Conservation (phyloP, 2,329 filamentous ascomycete species). For the Aaosphaeria pasadenensis region DNA sequence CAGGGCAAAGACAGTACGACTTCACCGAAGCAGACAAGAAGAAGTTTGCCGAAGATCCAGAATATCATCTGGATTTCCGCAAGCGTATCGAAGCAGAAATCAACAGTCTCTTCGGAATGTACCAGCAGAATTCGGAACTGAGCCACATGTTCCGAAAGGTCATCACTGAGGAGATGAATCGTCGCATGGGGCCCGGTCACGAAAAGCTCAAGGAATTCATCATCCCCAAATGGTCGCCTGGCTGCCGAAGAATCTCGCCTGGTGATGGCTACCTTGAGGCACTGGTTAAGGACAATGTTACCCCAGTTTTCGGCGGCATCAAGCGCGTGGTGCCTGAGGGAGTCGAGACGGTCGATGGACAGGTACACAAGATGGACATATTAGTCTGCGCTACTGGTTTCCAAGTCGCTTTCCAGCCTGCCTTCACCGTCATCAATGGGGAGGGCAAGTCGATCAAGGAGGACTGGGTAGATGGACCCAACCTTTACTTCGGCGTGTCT, state of each 20-base stretch:
- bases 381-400: constrained; percentile 34
- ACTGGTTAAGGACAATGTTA: constrained; percentile 27
- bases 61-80: constrained; percentile 50
- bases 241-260: constrained; percentile 34
- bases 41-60: constrained; percentile 57
- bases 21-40: constrained; percentile 53
- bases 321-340: constrained; percentile 36
- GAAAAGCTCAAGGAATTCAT: constrained; percentile 44
- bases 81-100: constrained; percentile 50
- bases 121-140: constrained; percentile 47
- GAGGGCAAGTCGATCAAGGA: constrained; percentile 35
- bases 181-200: constrained; percentile 37
- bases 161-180: constrained; percentile 41
- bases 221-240: constrained; percentile 48
- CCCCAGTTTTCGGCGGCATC: constrained; percentile 23
- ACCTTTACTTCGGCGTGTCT: constrained; percentile 42
- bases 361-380: constrained; percentile 29
- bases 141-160: constrained; percentile 42
- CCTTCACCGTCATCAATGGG: constrained; percentile 43
- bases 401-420: constrained; percentile 39
- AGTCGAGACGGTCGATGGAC: constrained; percentile 25
- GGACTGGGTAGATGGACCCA: constrained; percentile 39
- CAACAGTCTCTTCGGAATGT: constrained; percentile 53
- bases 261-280: constrained; percentile 33
- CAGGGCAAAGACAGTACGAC: constrained; percentile 41